These are phyloP conservation scores for Candida taoyuanica DNA, from an alignment of 805 yeast genomes.

Conservation along the genomic window DNA sequence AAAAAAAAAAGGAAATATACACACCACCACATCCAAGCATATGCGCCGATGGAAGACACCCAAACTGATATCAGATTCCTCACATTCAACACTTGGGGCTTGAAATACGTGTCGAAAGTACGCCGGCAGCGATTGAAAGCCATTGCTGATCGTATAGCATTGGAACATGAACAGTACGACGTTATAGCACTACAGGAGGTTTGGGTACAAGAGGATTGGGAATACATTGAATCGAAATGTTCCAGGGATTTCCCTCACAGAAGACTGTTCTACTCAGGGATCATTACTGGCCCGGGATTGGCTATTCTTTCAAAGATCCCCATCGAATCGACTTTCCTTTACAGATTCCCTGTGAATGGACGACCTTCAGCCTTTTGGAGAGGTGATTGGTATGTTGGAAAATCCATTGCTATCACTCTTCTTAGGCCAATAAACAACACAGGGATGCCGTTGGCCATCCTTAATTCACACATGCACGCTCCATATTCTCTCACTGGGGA, in stretches of 20 bases:
- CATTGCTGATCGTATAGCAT: constrained; percentile 62
- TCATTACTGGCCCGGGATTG: constrained; percentile 89
- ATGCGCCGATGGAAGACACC: no score
- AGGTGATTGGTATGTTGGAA: constrained; percentile 98
- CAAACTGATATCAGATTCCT: constrained; percentile 40
- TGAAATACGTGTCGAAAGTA: constrained; percentile 73
- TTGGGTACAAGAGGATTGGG: constrained; percentile 88
- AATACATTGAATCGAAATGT: constrained; percentile 47
- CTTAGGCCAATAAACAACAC: constrained; percentile 47
- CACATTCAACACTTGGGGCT: constrained; percentile 85
- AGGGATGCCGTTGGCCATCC: constrained; percentile 60
- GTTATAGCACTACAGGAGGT: constrained; percentile 91
- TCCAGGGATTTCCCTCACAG: constrained; percentile 50
- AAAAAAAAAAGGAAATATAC: no score
- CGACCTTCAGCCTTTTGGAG: constrained; percentile 88
- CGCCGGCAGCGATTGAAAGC: constrained; percentile 63
- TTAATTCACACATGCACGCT: constrained; percentile 96
- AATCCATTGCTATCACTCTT: constrained; percentile 72
- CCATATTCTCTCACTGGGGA: constrained; percentile 84
- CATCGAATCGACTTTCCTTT: constrained; percentile 70
- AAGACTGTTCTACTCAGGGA: constrained; percentile 76
- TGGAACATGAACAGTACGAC: constrained; percentile 51
- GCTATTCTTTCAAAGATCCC: constrained; percentile 83
- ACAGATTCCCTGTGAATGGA: constrained; percentile 89
- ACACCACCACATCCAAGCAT: no score